Conservation (phyloP, 2,329 filamentous ascomycete genomes). For the Geosmithia putterillii region DNA sequence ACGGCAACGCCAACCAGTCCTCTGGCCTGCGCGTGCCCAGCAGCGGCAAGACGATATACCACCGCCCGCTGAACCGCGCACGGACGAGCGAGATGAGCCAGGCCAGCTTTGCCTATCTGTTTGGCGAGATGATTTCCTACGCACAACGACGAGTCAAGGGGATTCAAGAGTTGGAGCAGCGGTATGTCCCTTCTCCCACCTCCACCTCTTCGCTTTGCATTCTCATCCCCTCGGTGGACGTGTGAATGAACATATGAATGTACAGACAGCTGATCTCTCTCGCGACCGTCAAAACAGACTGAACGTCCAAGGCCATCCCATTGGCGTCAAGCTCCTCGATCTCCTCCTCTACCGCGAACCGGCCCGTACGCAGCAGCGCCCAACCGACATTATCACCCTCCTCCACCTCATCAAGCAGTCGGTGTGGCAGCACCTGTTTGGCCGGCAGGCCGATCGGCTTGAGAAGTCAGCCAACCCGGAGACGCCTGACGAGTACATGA, state of each 20-base stretch:
- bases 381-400: constrained; percentile 78
- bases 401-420: constrained; percentile 92
- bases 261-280: too few relatives aligned
- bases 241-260: neutral
- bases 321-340: constrained; percentile 89
- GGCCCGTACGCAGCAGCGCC: constrained; percentile 58
- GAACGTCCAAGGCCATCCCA: constrained; percentile 83
- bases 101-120: constrained; percentile 89
- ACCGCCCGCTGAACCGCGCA: constrained; percentile 82
- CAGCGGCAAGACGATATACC: constrained; percentile 95
- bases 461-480: constrained; percentile 75
- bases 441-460: constrained; percentile 78
- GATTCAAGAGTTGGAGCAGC: constrained; percentile 85
- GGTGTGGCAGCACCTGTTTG: constrained; percentile 87
- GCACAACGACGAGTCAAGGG: constrained; percentile 83
- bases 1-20: constrained; percentile 33
- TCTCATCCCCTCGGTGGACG: too few relatives aligned
- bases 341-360: constrained; percentile 80
- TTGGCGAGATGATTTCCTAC: constrained; percentile 93
- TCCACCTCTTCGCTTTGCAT: neutral
- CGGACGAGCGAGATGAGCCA: constrained; percentile 84
- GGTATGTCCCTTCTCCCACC: constrained; percentile 35
- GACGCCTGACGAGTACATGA: constrained; percentile 95
- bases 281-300: constrained; percentile 45
- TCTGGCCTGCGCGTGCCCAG: constrained; percentile 74